Evolutionary conservation across 2,329 filamentous ascomycete genomes (phyloP).

Genomic region (Colletotrichum navitas): DNA sequence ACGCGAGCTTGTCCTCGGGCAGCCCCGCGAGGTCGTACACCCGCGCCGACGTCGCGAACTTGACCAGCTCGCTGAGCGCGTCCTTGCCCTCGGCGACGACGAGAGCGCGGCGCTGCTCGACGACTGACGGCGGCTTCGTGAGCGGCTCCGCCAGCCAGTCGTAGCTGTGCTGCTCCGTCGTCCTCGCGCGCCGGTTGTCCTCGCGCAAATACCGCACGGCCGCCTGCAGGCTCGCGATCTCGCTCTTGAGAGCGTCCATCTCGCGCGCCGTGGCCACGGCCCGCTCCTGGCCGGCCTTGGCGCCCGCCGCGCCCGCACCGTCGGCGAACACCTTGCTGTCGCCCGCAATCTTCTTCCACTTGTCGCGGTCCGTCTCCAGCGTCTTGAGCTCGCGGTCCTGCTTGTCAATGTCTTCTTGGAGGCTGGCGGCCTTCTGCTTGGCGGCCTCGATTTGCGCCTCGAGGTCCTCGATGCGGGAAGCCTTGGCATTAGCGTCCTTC

Average conservation of each 20-base stretch:
- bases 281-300: conserved; percentile 72
- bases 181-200: conserved; percentile 73
- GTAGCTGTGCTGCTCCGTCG: conserved; percentile 66
- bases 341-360: conserved; percentile 78
- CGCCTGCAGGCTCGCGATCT: conserved; percentile 74
- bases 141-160: conserved; percentile 77
- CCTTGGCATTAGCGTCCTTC: conserved; percentile 84
- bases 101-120: conserved; percentile 63
- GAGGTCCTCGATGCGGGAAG: conserved; percentile 75
- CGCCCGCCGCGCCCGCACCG: conserved; percentile 59
- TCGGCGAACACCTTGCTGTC: conserved; percentile 70
- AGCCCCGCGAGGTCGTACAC: conserved; percentile 71
- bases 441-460: conserved; percentile 70
- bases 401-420: conserved; percentile 75
- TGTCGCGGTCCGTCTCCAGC: conserved; percentile 75
- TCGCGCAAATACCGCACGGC: conserved; percentile 77
- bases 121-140: conserved; percentile 56
- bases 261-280: conserved; percentile 79
- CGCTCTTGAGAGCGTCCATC: conserved; percentile 77
- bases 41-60: conserved; percentile 67
- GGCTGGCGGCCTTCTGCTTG: conserved; percentile 62
- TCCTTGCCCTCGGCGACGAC: conserved; percentile 73
- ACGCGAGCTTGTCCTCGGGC: conserved; percentile 72
- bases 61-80: conserved; percentile 73
- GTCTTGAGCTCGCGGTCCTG: conserved; percentile 75